phyloP scores from a whole-genome alignment of 2,329 filamentous ascomycete genomes.

The Alternaria brassicae region DNA sequence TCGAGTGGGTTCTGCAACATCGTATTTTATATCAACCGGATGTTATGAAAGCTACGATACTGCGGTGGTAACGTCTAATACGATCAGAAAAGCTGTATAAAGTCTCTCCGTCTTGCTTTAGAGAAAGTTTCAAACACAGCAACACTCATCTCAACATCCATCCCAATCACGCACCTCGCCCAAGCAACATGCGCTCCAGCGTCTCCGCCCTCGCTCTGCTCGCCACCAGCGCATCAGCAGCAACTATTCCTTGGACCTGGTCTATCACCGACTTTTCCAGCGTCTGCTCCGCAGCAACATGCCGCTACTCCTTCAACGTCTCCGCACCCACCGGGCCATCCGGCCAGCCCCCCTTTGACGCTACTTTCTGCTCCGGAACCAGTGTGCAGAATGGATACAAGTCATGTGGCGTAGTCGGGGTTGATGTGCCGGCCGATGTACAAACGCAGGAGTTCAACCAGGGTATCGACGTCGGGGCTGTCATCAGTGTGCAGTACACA shows the following conservation, averaged over 20 bases:
- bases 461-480: slow-evolving; percentile 15
- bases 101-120: accelerated
- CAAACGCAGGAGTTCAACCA: slow-evolving; percentile 22
- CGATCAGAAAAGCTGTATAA: background rate
- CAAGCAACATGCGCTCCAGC: slow-evolving; percentile 23
- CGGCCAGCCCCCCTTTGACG: slow-evolving; percentile 24
- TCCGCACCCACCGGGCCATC: slow-evolving; percentile 18
- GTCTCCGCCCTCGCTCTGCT: slow-evolving; percentile 16
- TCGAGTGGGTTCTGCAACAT: background rate
- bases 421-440: slow-evolving; percentile 21
- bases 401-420: slow-evolving; percentile 16
- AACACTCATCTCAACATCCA: background rate
- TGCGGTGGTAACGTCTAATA: background rate
- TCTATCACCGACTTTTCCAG: slow-evolving; percentile 25
- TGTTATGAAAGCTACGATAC: accelerated
- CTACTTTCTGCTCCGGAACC: slow-evolving; percentile 20
- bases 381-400: slow-evolving; percentile 26
- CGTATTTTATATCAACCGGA: background rate
- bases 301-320: slow-evolving; percentile 30
- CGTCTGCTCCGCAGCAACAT: slow-evolving; percentile 30
- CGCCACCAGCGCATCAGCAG: slow-evolving; percentile 13
- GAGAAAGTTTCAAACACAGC: background rate
- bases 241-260: slow-evolving; percentile 22
- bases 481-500: slow-evolving; percentile 20
- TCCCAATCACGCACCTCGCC: background rate